These are phyloP conservation scores for Wickerhamomyces strasburgensis DNA, from an alignment of 805 yeast species.

Conservation along the genomic window DNA sequence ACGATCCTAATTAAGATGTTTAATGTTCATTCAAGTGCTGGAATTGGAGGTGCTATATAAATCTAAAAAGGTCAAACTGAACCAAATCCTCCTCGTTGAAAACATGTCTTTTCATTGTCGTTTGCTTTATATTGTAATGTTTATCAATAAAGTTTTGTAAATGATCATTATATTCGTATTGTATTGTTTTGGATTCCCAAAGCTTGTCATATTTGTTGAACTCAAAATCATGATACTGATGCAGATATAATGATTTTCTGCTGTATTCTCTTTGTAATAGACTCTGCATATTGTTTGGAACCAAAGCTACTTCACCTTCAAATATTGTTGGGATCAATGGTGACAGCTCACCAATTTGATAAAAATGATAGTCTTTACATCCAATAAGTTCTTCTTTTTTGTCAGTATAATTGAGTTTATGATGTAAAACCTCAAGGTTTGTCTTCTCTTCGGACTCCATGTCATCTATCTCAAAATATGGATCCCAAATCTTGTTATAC, in stretches of 20 bases:
- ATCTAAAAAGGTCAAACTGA: constrained; percentile 9
- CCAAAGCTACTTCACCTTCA: constrained; percentile 55
- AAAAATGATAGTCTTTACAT: constrained; percentile 62
- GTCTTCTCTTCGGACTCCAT: constrained; percentile 26
- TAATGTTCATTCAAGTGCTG: neutral
- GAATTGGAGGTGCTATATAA: neutral
- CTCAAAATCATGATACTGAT: constrained; percentile 36
- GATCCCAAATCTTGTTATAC: constrained; percentile 11
- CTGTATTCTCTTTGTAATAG: constrained; percentile 47
- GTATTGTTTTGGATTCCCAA: constrained; percentile 17
- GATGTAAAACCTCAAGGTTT: too few relatives aligned
- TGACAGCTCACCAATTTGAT: constrained; percentile 40
- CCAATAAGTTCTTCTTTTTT: constrained; percentile 31
- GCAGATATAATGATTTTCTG: constrained; percentile 29
- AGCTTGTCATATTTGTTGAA: constrained; percentile 25
- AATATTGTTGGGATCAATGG: constrained; percentile 49
- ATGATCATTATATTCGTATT: constrained; percentile 14
- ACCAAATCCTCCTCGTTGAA: constrained; percentile 8
- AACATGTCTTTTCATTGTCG: constrained; percentile 18
- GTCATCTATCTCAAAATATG: constrained; percentile 33
- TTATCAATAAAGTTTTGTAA: constrained; percentile 10
- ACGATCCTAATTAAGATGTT: too few relatives aligned
- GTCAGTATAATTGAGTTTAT: too few relatives aligned
- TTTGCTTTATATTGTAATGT: constrained; percentile 17
- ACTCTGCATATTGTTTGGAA: constrained; percentile 44